phyloP scores from a whole-genome alignment of 768 basidiomycete species.

The Sutorius australiensis region DNA sequence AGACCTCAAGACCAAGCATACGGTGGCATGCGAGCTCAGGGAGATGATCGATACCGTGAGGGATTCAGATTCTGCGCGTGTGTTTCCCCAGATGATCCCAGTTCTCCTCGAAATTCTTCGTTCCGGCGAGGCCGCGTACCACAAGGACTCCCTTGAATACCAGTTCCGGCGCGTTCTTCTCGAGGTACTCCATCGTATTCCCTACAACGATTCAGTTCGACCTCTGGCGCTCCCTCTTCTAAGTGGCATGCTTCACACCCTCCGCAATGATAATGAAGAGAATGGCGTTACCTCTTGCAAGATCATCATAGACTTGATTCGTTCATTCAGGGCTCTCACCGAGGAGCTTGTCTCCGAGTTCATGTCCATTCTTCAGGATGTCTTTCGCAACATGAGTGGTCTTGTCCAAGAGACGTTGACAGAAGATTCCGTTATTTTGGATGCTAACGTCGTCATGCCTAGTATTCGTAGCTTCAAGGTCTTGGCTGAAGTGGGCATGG shows the following conservation, averaged over 20 bases:
- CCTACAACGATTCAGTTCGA: slow-evolving; percentile 74
- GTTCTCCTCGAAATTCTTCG: slow-evolving; percentile 70
- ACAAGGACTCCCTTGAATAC: slow-evolving; percentile 67
- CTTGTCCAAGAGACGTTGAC: slow-evolving; percentile 75
- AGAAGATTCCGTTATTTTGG: slow-evolving; percentile 53
- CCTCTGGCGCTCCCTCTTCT: slow-evolving; percentile 65
- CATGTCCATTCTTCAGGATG: slow-evolving; percentile 73
- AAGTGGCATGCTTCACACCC: slow-evolving; percentile 74
- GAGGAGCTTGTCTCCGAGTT: slow-evolving; percentile 78
- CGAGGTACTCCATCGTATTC: slow-evolving; percentile 86
- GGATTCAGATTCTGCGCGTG: slow-evolving; percentile 67
- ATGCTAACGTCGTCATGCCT: slow-evolving; percentile 57
- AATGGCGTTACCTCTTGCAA: slow-evolving; percentile 90
- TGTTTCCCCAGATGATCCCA: slow-evolving; percentile 69
- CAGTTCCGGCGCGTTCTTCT: slow-evolving; percentile 83
- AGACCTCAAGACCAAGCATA: slow-evolving; percentile 72
- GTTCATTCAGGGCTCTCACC: slow-evolving; percentile 66
- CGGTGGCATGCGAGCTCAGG: slow-evolving; percentile 71
- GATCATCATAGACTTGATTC: slow-evolving; percentile 82
- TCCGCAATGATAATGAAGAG: slow-evolving; percentile 93
- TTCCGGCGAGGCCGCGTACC: slow-evolving; percentile 60
- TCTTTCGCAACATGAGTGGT: slow-evolving; percentile 67
- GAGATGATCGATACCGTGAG: slow-evolving; percentile 78
- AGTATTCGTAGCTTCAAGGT: slow-evolving; percentile 90
- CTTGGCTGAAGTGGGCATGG: slow-evolving; percentile 88